Percentiles rank a stretch among this genome's conserved stretches.
Evolutionary conservation across 2,329 filamentous ascomycete species (phyloP).

Genomic region (Tolypocladium ovalisporum): DNA sequence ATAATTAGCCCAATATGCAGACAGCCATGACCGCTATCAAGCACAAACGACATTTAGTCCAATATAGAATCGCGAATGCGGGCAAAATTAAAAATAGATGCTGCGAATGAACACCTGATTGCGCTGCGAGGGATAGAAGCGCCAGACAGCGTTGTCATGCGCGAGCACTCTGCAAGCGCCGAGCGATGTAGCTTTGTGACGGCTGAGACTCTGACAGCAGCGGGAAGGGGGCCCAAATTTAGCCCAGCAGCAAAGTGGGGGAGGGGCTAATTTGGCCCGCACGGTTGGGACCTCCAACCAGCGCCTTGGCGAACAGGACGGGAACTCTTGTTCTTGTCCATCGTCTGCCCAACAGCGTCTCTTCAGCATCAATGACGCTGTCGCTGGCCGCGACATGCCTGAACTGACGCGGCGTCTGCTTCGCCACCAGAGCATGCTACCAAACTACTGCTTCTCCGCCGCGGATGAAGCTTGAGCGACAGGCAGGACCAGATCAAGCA

Average conservation of each 20-base stretch:
- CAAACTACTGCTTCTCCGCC: not conserved
- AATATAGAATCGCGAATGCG: constrained; percentile 7
- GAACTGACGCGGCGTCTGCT: not conserved
- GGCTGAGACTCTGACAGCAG: not conserved
- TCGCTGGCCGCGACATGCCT: no score
- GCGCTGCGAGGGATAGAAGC: not conserved
- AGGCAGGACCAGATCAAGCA: not conserved
- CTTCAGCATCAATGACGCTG: not conserved
- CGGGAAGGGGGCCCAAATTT: constrained; percentile 4
- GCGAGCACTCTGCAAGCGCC: not conserved
- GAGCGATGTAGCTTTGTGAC: not conserved
- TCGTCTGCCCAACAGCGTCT: not conserved
- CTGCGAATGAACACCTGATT: not conserved
- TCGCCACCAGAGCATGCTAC: not conserved
- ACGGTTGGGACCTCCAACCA: not conserved
- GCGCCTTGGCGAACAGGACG: not conserved
- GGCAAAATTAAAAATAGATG: constrained; percentile 26
- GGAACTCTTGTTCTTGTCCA: not conserved
- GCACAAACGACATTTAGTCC: constrained; percentile 4
- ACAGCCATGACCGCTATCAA: not conserved
- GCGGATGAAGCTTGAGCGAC: not conserved
- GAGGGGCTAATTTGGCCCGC: constrained; percentile 6
- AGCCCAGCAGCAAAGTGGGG: constrained; percentile 4
- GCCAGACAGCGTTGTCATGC: not conserved
- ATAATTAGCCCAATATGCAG: not conserved